These are phyloP conservation scores for Dentipellis fragilis DNA, from an alignment of 768 basidiomycete genomes.

Conservation along the genomic window DNA sequence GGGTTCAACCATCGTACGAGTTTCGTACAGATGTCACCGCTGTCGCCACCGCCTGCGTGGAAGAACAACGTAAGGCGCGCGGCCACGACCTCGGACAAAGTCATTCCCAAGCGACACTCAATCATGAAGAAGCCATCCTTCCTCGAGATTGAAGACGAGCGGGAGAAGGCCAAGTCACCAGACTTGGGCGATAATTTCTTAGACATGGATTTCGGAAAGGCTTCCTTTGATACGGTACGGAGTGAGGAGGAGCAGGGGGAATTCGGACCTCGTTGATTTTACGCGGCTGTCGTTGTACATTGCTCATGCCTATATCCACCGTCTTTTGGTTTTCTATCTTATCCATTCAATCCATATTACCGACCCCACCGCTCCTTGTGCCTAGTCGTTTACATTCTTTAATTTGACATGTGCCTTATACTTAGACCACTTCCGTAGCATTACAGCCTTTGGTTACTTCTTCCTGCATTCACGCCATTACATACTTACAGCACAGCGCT, in stretches of 20 bases:
- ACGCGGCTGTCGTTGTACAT: not conserved
- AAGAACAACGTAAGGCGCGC: not conserved
- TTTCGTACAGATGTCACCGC: constrained; percentile 22
- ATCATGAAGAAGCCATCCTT: constrained; percentile 65
- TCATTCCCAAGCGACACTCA: constrained; percentile 26
- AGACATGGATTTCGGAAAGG: constrained; percentile 24
- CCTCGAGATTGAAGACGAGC: constrained; percentile 47
- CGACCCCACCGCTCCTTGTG: not conserved
- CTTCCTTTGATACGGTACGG: constrained; percentile 29
- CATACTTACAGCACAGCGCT: not conserved
- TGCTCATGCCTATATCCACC: not conserved
- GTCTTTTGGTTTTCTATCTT: constrained; percentile 7
- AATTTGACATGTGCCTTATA: not conserved
- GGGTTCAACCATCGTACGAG: constrained; percentile 14
- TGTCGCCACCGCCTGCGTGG: constrained; percentile 27
- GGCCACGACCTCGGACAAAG: constrained; percentile 3
- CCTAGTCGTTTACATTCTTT: not conserved
- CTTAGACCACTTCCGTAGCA: not conserved
- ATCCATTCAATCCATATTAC: constrained; percentile 7
- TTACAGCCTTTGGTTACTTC: not conserved
- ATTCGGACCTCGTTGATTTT: not conserved
- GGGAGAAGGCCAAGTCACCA: constrained; percentile 10
- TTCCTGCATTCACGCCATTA: not conserved
- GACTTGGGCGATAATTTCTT: constrained; percentile 28
- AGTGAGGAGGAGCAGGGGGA: constrained; percentile 22